Percentiles rank a stretch among this genome's conserved stretches.
Conservation (phyloP, 1,139 yeast genomes). For the Entelexis sorbosivorans region DNA sequence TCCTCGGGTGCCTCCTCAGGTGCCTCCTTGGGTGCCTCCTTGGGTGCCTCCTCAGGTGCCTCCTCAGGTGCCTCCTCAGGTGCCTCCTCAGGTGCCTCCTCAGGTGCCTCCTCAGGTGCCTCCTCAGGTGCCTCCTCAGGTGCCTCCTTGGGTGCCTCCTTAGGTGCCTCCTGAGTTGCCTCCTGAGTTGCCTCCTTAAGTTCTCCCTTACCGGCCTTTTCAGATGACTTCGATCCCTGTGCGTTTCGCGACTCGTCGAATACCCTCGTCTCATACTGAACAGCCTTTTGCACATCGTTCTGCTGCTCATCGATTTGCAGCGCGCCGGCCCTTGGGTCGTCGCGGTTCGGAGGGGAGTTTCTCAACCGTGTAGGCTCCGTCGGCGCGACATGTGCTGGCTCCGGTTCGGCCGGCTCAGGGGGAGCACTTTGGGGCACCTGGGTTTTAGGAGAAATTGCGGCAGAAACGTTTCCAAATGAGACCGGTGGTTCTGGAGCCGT, state of each 20-base stretch:
- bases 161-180: too few relatives aligned
- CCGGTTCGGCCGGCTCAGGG: background rate
- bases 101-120: too few relatives aligned
- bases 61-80: too few relatives aligned
- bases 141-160: too few relatives aligned
- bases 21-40: too few relatives aligned
- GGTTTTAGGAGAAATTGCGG: background rate
- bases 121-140: too few relatives aligned
- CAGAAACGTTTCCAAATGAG: background rate
- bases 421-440: background rate
- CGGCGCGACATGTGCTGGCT: background rate
- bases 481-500: background rate
- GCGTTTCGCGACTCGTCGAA: background rate
- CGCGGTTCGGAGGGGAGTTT: background rate
- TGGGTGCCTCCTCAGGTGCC: too few relatives aligned
- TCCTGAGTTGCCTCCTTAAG: too few relatives aligned
- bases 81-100: too few relatives aligned
- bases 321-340: background rate
- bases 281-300: background rate
- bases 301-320: constrained; percentile 1
- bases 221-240: too few relatives aligned
- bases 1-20: too few relatives aligned
- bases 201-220: background rate
- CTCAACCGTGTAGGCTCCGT: background rate
- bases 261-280: background rate